These are phyloP conservation scores for Mycena maculata DNA, from an alignment of 768 basidiomycete species.

Conservation along the genomic window DNA sequence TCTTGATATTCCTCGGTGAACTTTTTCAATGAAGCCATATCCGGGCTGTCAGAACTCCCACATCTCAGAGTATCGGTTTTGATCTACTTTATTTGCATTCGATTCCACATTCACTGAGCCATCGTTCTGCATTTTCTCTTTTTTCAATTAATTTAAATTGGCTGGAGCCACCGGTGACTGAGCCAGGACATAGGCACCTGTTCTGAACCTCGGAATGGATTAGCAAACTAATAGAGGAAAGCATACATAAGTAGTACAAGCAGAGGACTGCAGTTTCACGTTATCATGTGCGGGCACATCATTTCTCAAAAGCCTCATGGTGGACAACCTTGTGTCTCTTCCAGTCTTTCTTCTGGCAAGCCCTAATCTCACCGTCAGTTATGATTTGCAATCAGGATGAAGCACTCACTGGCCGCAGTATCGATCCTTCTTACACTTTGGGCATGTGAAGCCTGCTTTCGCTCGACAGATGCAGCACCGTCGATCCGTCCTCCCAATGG, in stretches of 20 bases:
- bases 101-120: slow-evolving; percentile 8
- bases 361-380: slow-evolving; percentile 3
- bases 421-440: slow-evolving; percentile 35
- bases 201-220: slow-evolving; percentile 9
- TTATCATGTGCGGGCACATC: slow-evolving; percentile 18
- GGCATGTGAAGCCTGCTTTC: slow-evolving; percentile 35
- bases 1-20: slow-evolving; percentile 9
- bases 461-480: slow-evolving; percentile 46
- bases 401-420: slow-evolving; percentile 43
- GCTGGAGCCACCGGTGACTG: slow-evolving; percentile 2
- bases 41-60: slow-evolving; percentile 6
- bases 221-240: slow-evolving; percentile 14
- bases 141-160: slow-evolving; percentile 2
- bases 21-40: slow-evolving; percentile 13
- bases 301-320: slow-evolving; percentile 19
- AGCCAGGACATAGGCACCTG: slow-evolving; percentile 6
- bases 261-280: slow-evolving; percentile 8
- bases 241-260: slow-evolving; percentile 20
- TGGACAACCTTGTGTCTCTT: slow-evolving; percentile 15
- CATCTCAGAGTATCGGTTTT: slow-evolving; percentile 10
- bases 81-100: slow-evolving; percentile 11
- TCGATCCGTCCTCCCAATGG: slow-evolving; percentile 36
- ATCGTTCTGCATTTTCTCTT: slow-evolving; percentile 6
- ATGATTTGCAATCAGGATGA: background rate
- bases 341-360: slow-evolving; percentile 24